Conservation (phyloP, 2,329 filamentous ascomycete species). For the Pseudogymnoascus sp. region DNA sequence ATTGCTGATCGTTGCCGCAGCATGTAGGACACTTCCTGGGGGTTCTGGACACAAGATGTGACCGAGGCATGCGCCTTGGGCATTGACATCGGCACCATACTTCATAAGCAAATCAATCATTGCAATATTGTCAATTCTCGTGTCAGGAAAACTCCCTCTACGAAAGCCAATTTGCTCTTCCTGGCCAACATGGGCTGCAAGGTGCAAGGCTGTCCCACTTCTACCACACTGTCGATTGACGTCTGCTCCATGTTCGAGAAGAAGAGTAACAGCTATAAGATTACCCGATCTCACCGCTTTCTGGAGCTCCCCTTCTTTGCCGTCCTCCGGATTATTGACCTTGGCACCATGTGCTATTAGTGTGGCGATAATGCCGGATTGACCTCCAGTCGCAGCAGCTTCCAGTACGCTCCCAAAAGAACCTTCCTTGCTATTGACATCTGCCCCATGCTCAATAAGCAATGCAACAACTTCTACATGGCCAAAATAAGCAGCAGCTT, state of each 20-base stretch:
- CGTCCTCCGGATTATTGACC: slow-evolving; percentile 16
- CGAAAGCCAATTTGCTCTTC: too few relatives aligned
- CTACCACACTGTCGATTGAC: slow-evolving; percentile 17
- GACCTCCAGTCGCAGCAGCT: slow-evolving; percentile 20
- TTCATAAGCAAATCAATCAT: neutral
- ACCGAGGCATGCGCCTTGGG: neutral
- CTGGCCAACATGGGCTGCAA: slow-evolving; percentile 18
- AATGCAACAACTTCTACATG: neutral
- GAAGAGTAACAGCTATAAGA: slow-evolving; percentile 19
- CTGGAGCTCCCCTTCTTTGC: slow-evolving; percentile 13
- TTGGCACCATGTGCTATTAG: slow-evolving; percentile 20
- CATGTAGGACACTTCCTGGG: slow-evolving; percentile 5
- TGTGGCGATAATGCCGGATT: slow-evolving; percentile 20
- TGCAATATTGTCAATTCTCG: neutral
- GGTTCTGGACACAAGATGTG: neutral
- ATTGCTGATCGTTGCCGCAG: slow-evolving; percentile 22
- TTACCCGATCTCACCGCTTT: slow-evolving; percentile 22
- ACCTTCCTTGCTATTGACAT: neutral
- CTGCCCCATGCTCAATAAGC: neutral
- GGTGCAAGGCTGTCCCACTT: slow-evolving; percentile 21
- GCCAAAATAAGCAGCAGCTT: neutral
- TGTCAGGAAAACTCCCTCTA: neutral
- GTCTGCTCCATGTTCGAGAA: slow-evolving; percentile 20
- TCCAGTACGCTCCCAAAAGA: neutral
- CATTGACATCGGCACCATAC: neutral